Conservation (phyloP, 106 monocot species). For the Phalaenopsis equestris region DNA sequence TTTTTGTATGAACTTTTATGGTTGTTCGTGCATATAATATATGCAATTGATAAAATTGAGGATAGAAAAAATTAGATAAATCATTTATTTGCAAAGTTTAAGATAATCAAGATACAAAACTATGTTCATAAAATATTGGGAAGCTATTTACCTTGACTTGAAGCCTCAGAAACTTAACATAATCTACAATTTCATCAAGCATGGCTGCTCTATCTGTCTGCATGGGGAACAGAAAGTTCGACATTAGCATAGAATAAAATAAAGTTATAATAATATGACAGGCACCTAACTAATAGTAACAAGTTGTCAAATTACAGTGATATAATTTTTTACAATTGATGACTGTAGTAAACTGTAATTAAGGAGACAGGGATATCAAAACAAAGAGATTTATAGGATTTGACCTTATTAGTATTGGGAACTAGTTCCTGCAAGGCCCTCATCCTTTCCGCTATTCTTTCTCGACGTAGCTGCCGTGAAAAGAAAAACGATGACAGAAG, state of each 20-base stretch:
- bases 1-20: not conserved
- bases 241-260: not conserved
- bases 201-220: conserved; percentile 60
- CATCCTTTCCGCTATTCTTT: conserved; percentile 75
- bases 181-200: conserved; percentile 64
- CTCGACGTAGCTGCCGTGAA: conserved; percentile 53
- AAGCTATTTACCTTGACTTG: conserved; percentile 45
- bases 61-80: not conserved
- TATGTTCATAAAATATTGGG: not conserved
- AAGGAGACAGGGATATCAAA: not conserved
- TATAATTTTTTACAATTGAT: too few species aligned
- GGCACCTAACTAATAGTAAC: not conserved
- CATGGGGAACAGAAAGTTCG: conserved; percentile 4
- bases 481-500: not conserved
- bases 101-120: not conserved
- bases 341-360: not conserved
- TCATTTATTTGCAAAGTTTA: not conserved
- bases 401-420: conserved; percentile 64
- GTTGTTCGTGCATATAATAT: too few species aligned
- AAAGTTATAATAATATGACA: too few species aligned
- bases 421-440: conserved; percentile 66
- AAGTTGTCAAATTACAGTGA: not conserved
- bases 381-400: not conserved
- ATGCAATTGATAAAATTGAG: too few species aligned
- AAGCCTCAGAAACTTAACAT: conserved; percentile 52